phyloP scores from a whole-genome alignment of 2,329 filamentous ascomycete genomes.

The Aspergillus sp. region DNA sequence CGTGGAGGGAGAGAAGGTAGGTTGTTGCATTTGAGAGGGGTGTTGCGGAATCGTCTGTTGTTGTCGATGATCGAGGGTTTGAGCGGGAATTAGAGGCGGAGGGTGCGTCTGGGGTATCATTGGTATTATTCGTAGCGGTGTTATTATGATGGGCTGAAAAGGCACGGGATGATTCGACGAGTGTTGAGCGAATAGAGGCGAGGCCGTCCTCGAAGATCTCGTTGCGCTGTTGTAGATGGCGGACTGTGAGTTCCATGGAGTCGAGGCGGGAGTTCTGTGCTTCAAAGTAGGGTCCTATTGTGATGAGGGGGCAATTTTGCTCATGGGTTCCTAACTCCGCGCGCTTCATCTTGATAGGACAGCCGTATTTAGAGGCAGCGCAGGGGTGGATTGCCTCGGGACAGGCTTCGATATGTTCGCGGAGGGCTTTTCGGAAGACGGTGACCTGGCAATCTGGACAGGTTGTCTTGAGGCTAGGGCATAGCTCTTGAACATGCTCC shows the following conservation, averaged over 20 bases:
- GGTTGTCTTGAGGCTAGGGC: constrained; percentile 39
- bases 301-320: constrained; percentile 56
- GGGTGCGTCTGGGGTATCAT: not conserved
- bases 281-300: constrained; percentile 50
- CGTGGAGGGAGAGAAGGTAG: constrained; percentile 65
- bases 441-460: constrained; percentile 44
- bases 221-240: constrained; percentile 51
- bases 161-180: constrained; percentile 38
- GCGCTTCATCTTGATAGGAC: constrained; percentile 42
- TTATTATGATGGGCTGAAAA: constrained; percentile 13
- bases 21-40: constrained; percentile 50
- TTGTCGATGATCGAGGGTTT: constrained; percentile 9
- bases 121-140: constrained; percentile 12
- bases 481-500: constrained; percentile 44
- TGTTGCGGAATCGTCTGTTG: constrained; percentile 27
- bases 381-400: constrained; percentile 43
- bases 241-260: constrained; percentile 50
- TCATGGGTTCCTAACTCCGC: constrained; percentile 49
- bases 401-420: constrained; percentile 44
- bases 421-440: constrained; percentile 38
- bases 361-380: constrained; percentile 49
- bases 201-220: constrained; percentile 53
- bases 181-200: constrained; percentile 45
- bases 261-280: constrained; percentile 49
- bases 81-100: not conserved